Conservation (phyloP, 352 stramenopile species). For the Lagenidium sp. region DNA sequence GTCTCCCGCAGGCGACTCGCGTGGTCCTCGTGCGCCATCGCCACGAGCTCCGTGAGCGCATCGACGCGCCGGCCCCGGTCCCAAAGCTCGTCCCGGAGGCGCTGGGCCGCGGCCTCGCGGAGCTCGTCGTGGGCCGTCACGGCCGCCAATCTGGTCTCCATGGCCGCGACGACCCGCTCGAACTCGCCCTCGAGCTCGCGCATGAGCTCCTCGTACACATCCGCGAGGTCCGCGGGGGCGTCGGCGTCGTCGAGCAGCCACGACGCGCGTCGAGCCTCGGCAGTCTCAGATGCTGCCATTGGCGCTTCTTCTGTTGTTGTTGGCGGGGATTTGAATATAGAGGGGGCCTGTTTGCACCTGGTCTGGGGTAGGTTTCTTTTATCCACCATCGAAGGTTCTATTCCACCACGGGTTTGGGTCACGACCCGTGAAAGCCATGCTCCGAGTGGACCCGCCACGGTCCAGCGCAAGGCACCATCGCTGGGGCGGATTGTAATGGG, state of each 20-base stretch:
- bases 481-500: too few species aligned
- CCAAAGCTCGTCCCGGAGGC: neutral
- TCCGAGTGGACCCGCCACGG: too few species aligned
- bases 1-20: neutral
- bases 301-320: neutral
- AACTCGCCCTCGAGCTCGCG: slow-evolving; percentile 60
- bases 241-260: neutral
- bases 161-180: slow-evolving; percentile 25
- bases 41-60: neutral
- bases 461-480: too few species aligned
- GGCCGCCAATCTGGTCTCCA: slow-evolving; percentile 44
- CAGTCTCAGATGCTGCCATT: neutral
- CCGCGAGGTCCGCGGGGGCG: slow-evolving; percentile 12
- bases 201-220: slow-evolving; percentile 40
- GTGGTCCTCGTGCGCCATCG: slow-evolving; percentile 1
- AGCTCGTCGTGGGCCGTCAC: slow-evolving; percentile 46
- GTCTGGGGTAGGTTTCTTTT: too few species aligned
- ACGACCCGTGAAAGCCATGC: too few species aligned
- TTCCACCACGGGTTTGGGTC: too few species aligned
- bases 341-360: too few species aligned
- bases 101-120: slow-evolving; percentile 19
- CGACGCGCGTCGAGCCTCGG: too few species aligned
- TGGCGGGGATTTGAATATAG: too few species aligned
- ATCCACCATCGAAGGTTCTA: too few species aligned
- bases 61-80: neutral